phyloP scores from a whole-genome alignment of 1,284 basidiomycete genomes.

The Moesziomyces antarcticus region DNA sequence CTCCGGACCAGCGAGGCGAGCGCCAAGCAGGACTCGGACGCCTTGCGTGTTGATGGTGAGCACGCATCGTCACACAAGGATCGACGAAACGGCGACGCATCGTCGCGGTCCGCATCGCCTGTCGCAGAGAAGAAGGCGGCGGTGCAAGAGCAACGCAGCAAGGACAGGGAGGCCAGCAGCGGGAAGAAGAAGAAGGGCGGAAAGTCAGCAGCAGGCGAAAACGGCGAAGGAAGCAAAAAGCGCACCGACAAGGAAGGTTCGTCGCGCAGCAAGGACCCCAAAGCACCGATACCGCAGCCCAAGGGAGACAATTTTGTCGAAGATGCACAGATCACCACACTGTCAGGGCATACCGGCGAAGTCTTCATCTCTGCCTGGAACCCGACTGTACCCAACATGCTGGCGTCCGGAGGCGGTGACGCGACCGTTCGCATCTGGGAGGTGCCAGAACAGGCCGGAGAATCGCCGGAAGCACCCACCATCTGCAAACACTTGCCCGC shows the following conservation, averaged over 20 bases:
- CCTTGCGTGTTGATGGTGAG: slow-evolving; percentile 11
- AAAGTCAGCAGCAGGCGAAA: slow-evolving; percentile 40
- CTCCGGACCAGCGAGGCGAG: slow-evolving; percentile 17
- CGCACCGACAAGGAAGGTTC: slow-evolving; percentile 29
- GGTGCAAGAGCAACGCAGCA: slow-evolving; percentile 19
- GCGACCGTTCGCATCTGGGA: slow-evolving; percentile 68
- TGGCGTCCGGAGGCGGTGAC: slow-evolving; percentile 66
- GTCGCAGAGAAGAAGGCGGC: slow-evolving; percentile 24
- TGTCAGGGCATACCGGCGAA: slow-evolving; percentile 63
- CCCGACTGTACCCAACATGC: slow-evolving; percentile 64
- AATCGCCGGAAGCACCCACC: slow-evolving; percentile 47
- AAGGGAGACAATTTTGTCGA: slow-evolving; percentile 43
- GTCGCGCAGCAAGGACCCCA: slow-evolving; percentile 31
- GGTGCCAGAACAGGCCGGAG: slow-evolving; percentile 45
- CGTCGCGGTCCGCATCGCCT: slow-evolving; percentile 37
- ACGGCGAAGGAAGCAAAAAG: slow-evolving; percentile 44
- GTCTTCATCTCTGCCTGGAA: slow-evolving; percentile 68
- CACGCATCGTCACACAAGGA: slow-evolving; percentile 19
- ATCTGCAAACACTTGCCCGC: slow-evolving; percentile 67
- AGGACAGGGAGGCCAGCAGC: slow-evolving; percentile 30
- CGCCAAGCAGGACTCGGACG: slow-evolving; percentile 24
- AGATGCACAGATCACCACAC: slow-evolving; percentile 43
- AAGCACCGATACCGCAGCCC: slow-evolving; percentile 40
- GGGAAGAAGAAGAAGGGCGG: slow-evolving; percentile 55
- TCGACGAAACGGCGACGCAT: slow-evolving; percentile 21